A percentile compares a stretch with the other conserved stretches of the same genome.
phyloP scores from a whole-genome alignment of 2,329 filamentous ascomycete genomes.

The Acephala macrosclerotiorum region DNA sequence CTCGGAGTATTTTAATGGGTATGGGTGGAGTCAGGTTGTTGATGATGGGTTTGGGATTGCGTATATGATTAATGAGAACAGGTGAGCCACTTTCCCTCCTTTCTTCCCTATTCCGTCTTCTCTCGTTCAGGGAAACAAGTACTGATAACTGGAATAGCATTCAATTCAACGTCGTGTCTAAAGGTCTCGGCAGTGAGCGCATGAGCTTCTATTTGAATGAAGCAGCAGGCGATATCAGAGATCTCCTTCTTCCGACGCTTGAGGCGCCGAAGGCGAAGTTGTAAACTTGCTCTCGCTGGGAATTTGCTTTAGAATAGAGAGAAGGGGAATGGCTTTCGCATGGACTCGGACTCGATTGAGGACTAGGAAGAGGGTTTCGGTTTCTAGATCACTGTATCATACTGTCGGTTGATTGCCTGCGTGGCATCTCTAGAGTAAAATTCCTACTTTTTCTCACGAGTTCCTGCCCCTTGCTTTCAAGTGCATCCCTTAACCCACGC shows the following conservation, averaged over 20 bases:
- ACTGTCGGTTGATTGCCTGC: constrained; percentile 6
- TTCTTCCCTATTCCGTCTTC: constrained; percentile 14
- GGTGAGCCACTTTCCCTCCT: constrained; percentile 55
- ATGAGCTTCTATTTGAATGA: constrained; percentile 98
- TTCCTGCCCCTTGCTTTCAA: background rate
- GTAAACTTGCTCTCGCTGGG: constrained; percentile 58
- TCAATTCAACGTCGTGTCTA: constrained; percentile 98
- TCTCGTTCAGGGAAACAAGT: background rate
- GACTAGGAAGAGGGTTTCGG: background rate
- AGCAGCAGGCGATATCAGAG: constrained; percentile 87
- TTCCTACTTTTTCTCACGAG: background rate
- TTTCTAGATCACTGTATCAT: constrained; percentile 14
- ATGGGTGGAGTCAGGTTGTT: constrained; percentile 98
- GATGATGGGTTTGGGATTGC: constrained; percentile 96
- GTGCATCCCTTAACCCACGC: too few relatives aligned
- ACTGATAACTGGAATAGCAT: constrained; percentile 62
- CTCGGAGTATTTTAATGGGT: constrained; percentile 98
- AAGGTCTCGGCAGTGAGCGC: constrained; percentile 85
- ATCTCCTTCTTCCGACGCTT: constrained; percentile 82
- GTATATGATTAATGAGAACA: constrained; percentile 99
- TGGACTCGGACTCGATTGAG: background rate
- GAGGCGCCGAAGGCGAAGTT: constrained; percentile 87
- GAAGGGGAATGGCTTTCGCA: background rate
- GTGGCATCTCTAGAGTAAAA: constrained; percentile 2
- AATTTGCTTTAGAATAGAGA: background rate